A percentile compares a stretch with the other conserved stretches of the same genome.
Evolutionary conservation across 805 yeast genomes (phyloP).

Genomic region (Suhomyces vadensis): DNA sequence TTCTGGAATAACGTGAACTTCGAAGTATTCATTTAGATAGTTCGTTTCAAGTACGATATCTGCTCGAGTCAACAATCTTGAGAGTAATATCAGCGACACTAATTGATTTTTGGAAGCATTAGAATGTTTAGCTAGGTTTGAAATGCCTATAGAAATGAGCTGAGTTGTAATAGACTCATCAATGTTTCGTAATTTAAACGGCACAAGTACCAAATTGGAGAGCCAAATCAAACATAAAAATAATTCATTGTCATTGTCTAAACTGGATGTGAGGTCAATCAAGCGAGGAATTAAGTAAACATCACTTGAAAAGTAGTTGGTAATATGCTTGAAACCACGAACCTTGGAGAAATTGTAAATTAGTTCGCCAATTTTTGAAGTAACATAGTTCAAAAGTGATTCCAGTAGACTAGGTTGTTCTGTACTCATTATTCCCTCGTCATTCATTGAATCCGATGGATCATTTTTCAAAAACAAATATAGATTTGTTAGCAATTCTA

Average conservation of each 20-base stretch:
- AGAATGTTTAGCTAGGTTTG: slow-evolving; percentile 28
- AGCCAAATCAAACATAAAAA: slow-evolving; percentile 67
- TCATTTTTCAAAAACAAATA: slow-evolving; percentile 21
- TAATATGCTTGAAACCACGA: slow-evolving; percentile 61
- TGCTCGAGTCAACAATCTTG: slow-evolving; percentile 53
- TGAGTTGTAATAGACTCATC: slow-evolving; percentile 28
- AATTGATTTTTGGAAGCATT: slow-evolving; percentile 60
- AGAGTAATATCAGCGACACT: slow-evolving; percentile 51
- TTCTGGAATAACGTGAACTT: slow-evolving; percentile 10
- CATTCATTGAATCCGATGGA: neutral
- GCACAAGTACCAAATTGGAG: slow-evolving; percentile 65
- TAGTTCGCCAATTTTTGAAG: slow-evolving; percentile 28
- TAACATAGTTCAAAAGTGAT: neutral
- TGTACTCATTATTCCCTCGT: neutral
- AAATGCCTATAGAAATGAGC: slow-evolving; percentile 37
- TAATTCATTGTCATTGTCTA: slow-evolving; percentile 23
- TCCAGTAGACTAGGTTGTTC: neutral
- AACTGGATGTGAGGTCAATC: slow-evolving; percentile 7
- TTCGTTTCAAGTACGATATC: slow-evolving; percentile 35
- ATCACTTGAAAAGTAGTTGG: slow-evolving; percentile 62
- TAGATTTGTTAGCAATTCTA: slow-evolving; percentile 25
- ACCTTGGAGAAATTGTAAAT: slow-evolving; percentile 66
- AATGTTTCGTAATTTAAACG: slow-evolving; percentile 59
- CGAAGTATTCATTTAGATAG: slow-evolving; percentile 21
- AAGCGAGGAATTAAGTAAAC: slow-evolving; percentile 45